Conservation (phyloP, 1,139 yeast genomes). For the Geotrichum cucujoidarum region DNA sequence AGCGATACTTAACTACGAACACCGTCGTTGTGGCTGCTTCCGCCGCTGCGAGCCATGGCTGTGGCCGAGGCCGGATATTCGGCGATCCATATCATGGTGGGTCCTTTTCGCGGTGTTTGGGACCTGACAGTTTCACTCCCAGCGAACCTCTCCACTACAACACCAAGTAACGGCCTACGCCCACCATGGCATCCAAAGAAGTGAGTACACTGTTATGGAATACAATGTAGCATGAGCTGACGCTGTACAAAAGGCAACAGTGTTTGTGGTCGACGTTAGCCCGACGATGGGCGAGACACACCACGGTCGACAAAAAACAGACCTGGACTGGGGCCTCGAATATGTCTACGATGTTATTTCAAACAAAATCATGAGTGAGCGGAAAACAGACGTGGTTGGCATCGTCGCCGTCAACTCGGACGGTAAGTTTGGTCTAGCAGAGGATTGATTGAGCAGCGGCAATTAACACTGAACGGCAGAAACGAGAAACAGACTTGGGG, state of each 20-base stretch:
- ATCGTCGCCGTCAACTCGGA: slow-evolving; percentile 43
- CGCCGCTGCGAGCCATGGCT: no score
- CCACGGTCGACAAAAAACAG: slow-evolving; percentile 29
- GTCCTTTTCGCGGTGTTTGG: no score
- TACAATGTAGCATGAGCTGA: background rate
- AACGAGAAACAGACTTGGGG: slow-evolving; percentile 6
- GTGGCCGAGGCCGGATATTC: no score
- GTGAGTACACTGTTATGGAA: background rate
- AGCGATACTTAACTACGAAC: no score
- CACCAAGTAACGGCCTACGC: no score
- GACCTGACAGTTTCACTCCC: no score
- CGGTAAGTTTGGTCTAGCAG: slow-evolving; percentile 13
- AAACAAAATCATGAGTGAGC: slow-evolving; percentile 43
- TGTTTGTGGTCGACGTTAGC: slow-evolving; percentile 52
- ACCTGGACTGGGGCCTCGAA: slow-evolving; percentile 41
- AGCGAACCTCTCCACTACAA: no score
- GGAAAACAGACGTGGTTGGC: slow-evolving; percentile 55
- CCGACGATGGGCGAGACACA: slow-evolving; percentile 40
- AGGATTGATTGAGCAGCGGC: no score
- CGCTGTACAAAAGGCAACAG: no score
- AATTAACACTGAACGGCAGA: no score
- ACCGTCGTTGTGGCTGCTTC: no score
- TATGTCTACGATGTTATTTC: slow-evolving; percentile 44
- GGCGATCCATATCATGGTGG: no score
- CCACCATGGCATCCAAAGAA: slow-evolving; percentile 14